Conservation (phyloP, 345 rosid genomes). For the Iberis pinnata region DNA sequence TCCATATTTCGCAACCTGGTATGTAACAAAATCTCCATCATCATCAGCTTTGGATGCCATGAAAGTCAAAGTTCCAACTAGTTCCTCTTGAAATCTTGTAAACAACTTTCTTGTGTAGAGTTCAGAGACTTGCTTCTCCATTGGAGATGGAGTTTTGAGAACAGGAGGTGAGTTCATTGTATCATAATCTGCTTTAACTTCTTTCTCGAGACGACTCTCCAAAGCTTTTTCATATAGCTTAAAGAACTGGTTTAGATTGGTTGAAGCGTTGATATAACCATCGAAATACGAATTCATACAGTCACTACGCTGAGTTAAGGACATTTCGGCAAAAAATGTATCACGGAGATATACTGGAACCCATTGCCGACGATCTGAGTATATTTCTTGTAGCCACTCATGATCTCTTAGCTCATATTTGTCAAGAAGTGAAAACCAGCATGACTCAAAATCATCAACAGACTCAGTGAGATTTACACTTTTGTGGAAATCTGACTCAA, state of each 20-base stretch:
- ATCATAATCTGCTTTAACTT: slow-evolving; percentile 43
- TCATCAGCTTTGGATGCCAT: slow-evolving; percentile 42
- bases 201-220: slow-evolving; percentile 46
- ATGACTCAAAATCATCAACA: slow-evolving; percentile 37
- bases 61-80: slow-evolving; percentile 43
- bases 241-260: slow-evolving; percentile 46
- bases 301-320: slow-evolving; percentile 45
- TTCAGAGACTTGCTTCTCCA: slow-evolving; percentile 48
- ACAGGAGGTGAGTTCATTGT: slow-evolving; percentile 39
- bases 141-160: slow-evolving; percentile 44
- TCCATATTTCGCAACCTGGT: slow-evolving; percentile 52
- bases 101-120: slow-evolving; percentile 39
- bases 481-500: slow-evolving; percentile 42
- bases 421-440: slow-evolving; percentile 39
- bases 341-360: slow-evolving; percentile 53
- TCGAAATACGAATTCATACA: slow-evolving; percentile 60
- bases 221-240: slow-evolving; percentile 43
- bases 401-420: slow-evolving; percentile 46
- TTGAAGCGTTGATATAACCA: slow-evolving; percentile 55
- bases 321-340: slow-evolving; percentile 60
- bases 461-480: slow-evolving; percentile 39
- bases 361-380: slow-evolving; percentile 52
- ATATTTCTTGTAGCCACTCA: slow-evolving; percentile 57
- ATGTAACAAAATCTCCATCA: slow-evolving; percentile 35
- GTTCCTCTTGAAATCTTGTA: slow-evolving; percentile 44